phyloP scores from a whole-genome alignment of 176 grass and related monocot species.

The Raddia guianensis region DNA sequence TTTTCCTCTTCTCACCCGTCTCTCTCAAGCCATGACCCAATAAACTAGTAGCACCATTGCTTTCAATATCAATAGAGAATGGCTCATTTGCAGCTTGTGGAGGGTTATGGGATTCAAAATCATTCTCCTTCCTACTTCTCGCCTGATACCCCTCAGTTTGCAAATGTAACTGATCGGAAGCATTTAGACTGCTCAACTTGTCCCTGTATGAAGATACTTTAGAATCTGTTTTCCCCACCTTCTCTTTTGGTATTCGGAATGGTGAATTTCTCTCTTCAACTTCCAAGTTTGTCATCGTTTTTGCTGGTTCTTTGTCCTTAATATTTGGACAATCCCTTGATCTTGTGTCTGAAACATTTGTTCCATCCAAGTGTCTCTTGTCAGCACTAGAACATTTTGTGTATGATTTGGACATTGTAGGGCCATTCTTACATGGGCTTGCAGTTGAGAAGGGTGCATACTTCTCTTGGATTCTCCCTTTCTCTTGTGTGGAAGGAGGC shows the following conservation, averaged over 20 bases:
- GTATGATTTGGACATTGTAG: slow-evolving; percentile 29
- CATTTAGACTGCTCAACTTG: slow-evolving; percentile 19
- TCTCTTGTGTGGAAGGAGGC: slow-evolving; percentile 38
- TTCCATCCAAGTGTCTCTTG: slow-evolving; percentile 39
- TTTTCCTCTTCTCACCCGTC: slow-evolving; percentile 50
- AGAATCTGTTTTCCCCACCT: slow-evolving; percentile 1
- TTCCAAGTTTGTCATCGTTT: slow-evolving; percentile 19
- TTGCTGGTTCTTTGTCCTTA: slow-evolving; percentile 38
- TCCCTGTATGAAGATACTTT: slow-evolving; percentile 26
- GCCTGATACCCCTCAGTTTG: neutral
- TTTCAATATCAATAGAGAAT: slow-evolving; percentile 28
- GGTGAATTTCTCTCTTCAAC: slow-evolving; percentile 23
- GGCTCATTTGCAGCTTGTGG: neutral
- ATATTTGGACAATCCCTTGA: slow-evolving; percentile 26
- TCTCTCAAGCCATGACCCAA: slow-evolving; percentile 31
- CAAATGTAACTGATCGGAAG: slow-evolving; percentile 32
- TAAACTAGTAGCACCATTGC: slow-evolving; percentile 20
- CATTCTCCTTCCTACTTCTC: slow-evolving; percentile 4
- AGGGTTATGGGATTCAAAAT: slow-evolving; percentile 5
- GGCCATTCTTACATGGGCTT: slow-evolving; percentile 29
- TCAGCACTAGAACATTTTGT: slow-evolving; percentile 32
- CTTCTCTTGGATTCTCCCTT: slow-evolving; percentile 37
- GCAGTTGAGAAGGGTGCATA: slow-evolving; percentile 1
- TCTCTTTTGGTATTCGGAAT: slow-evolving; percentile 38
- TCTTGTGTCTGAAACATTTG: slow-evolving; percentile 28